These are phyloP conservation scores for Laburnicola sp. DNA, from an alignment of 2,329 filamentous ascomycete species.

Conservation along the genomic window DNA sequence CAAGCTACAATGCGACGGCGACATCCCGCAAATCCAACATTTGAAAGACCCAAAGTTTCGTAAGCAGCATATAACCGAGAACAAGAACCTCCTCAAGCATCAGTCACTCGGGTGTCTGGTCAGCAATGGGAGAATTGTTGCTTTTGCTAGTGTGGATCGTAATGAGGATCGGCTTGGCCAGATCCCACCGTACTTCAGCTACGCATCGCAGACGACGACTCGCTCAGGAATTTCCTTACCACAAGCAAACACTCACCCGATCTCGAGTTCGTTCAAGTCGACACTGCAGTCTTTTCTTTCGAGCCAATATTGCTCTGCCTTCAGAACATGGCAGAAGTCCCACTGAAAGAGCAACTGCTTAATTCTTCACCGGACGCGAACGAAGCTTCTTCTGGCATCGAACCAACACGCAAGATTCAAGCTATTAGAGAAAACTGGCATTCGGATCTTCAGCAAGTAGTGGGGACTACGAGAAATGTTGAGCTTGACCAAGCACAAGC, in stretches of 20 bases:
- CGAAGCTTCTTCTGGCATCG: conserved; percentile 28
- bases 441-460: conserved; percentile 22
- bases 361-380: conserved; percentile 19
- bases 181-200: conserved; percentile 55
- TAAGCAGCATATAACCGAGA: conserved; percentile 53
- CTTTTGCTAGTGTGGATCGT: conserved; percentile 63
- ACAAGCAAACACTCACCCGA: conserved; percentile 26
- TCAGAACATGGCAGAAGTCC: conserved; percentile 59
- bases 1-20: conserved; percentile 47
- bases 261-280: conserved; percentile 60
- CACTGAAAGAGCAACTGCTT: conserved; percentile 60
- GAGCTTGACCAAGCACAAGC: conserved; percentile 59
- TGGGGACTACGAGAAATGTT: conserved; percentile 31
- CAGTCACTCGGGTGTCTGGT: conserved; percentile 65
- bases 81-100: conserved; percentile 59
- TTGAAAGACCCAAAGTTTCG: conserved; percentile 37
- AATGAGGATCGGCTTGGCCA: conserved; percentile 52
- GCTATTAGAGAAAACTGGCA: conserved; percentile 22
- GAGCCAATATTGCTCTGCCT: conserved; percentile 67
- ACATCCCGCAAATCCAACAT: conserved; percentile 51
- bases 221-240: conserved; percentile 53
- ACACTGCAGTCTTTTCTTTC: conserved; percentile 69
- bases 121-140: conserved; percentile 55
- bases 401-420: conserved; percentile 29
- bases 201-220: conserved; percentile 53